Evolutionary conservation across 768 basidiomycete species (phyloP).

Genomic region (Boletus rex-veris): DNA sequence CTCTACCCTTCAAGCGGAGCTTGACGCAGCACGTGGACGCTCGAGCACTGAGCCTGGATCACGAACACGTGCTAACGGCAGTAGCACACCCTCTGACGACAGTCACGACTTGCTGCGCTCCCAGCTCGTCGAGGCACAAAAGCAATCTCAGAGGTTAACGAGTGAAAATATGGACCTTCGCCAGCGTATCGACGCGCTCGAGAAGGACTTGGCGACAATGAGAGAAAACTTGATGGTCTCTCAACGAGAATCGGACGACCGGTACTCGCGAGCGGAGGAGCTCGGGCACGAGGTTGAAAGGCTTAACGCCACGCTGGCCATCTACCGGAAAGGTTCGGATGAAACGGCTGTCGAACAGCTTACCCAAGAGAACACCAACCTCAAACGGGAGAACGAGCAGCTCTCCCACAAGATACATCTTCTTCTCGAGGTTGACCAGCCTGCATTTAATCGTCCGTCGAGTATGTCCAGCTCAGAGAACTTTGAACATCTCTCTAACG

Average conservation of each 20-base stretch:
- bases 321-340: conserved; percentile 73
- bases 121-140: conserved; percentile 75
- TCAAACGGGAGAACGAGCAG: conserved; percentile 84
- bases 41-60: conserved; percentile 43
- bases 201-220: conserved; percentile 70
- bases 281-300: conserved; percentile 78
- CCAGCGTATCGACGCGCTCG: conserved; percentile 65
- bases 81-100: conserved; percentile 78
- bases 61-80: conserved; percentile 63
- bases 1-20: conserved; percentile 75
- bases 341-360: conserved; percentile 80
- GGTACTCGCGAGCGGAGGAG: conserved; percentile 71
- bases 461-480: conserved; percentile 85
- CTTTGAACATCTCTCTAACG: conserved; percentile 75
- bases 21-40: conserved; percentile 66
- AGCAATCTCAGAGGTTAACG: conserved; percentile 67
- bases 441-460: conserved; percentile 62
- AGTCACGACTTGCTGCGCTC: conserved; percentile 56
- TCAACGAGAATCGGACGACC: conserved; percentile 77
- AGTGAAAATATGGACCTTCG: conserved; percentile 76
- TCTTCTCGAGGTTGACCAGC: conserved; percentile 82
- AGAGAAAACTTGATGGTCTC: conserved; percentile 67
- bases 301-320: conserved; percentile 65
- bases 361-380: conserved; percentile 71
- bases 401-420: conserved; percentile 89